Evolutionary conservation across 2,329 filamentous ascomycete species (phyloP).

Genomic region (Xylaria sp.): DNA sequence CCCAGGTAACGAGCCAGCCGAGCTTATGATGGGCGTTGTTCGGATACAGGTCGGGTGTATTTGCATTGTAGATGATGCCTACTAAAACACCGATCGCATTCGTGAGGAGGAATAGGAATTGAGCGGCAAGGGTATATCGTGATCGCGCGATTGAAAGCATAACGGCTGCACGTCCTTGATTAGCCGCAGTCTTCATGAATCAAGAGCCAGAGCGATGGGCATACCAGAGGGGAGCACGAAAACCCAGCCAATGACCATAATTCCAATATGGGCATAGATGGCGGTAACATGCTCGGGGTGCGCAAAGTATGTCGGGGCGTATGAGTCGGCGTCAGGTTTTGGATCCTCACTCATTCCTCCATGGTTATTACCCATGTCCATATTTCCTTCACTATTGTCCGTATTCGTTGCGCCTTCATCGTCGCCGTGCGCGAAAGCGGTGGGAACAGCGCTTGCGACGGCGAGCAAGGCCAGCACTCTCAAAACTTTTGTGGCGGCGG

Average conservation of each 20-base stretch:
- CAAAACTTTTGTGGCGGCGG: constrained; percentile 41
- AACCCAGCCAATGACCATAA: constrained; percentile 77
- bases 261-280: constrained; percentile 68
- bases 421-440: constrained; percentile 51
- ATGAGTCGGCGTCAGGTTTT: constrained; percentile 46
- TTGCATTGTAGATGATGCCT: constrained; percentile 78
- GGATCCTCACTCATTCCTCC: constrained; percentile 46
- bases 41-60: constrained; percentile 86
- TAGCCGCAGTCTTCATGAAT: constrained; percentile 25
- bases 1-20: constrained; percentile 84
- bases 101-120: constrained; percentile 73
- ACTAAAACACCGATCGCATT: constrained; percentile 74
- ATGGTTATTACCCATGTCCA: constrained; percentile 43
- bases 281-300: constrained; percentile 53
- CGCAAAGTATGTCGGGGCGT: constrained; percentile 55
- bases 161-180: constrained; percentile 66
- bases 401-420: constrained; percentile 47
- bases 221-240: constrained; percentile 75
- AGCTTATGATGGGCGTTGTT: constrained; percentile 90
- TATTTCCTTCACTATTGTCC: constrained; percentile 38
- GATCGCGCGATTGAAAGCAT: constrained; percentile 88
- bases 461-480: constrained; percentile 47
- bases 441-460: constrained; percentile 48
- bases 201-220: background rate
- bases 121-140: constrained; percentile 74